phyloP scores from a whole-genome alignment of 345 rosid species.

The Syzygium oleosum region DNA sequence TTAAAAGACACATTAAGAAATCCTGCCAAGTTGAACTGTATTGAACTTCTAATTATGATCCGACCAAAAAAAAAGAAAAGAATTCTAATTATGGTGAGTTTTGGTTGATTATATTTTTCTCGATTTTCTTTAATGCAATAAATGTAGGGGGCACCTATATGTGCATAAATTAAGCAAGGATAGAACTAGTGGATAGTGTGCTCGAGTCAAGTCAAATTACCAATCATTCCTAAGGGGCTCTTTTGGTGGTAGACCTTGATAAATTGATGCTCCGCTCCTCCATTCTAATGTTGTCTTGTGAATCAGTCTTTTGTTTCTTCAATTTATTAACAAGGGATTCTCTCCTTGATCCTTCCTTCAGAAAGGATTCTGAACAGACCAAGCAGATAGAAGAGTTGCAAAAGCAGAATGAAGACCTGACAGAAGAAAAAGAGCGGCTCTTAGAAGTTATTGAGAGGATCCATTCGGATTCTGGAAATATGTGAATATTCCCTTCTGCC shows the following conservation, averaged over 20 bases:
- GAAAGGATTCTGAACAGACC: conserved; percentile 74
- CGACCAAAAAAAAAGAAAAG: too few species aligned
- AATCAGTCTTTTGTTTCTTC: neutral
- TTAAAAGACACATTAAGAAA: neutral
- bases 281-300: neutral
- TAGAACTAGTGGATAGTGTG: neutral
- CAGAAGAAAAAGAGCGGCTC: conserved; percentile 56
- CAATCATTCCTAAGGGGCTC: neutral
- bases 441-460: conserved; percentile 60
- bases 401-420: conserved; percentile 48
- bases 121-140: neutral
- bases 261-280: neutral
- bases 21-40: neutral
- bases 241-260: neutral
- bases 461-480: conserved; percentile 25
- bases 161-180: neutral
- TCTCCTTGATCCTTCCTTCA: conserved; percentile 5
- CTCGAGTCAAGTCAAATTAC: neutral
- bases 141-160: neutral
- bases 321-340: neutral
- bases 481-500: conserved; percentile 5
- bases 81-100: neutral
- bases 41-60: neutral
- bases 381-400: conserved; percentile 73
- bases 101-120: neutral